Evolutionary conservation across 148 eudicot species (phyloP), one percentile per base, ranked within the genome.

Genomic region (Rhododendron griersonianum): DNA sequence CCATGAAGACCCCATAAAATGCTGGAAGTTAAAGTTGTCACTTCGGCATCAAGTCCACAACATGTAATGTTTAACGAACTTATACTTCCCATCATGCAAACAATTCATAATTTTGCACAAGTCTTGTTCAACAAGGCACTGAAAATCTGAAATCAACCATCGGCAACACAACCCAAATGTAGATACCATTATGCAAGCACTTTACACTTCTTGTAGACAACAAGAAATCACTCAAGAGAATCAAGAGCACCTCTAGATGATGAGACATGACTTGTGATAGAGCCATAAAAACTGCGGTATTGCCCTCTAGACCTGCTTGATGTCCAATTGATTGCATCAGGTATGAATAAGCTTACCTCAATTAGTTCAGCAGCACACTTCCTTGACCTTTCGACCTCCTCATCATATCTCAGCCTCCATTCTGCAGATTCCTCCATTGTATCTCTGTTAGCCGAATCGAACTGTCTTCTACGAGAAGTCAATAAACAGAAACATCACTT

Each of bases 401-500:
- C 89, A 87, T 96, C 99, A 86, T 87, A 96, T 87, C 92, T 96
- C 33, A 87, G 88, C 91, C 99, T 96, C 99, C 99, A 96, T 85
- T 94, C 96, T 51, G 99, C 99, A 81, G 99, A 96, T 89, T 96
- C 99, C 80, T 96, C 99, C 92, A 95, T 91, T 83, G 99, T 98
- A 90, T 95, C 98, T 89, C 90, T 93, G 85, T 87, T 92, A 84
- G 99, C 99, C 84, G 94, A 93, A 90, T 96, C 98, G 87, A 96
- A 96, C 88, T 96, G 92, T 73, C 89, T 90, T 93, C 99, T 96
- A 85, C 90, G 86, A 69, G 83, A 80, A 67, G n/a, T 48, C 47
- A 77, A 78, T 33, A 51, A 77, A 89, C 44, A 80, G 35, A 25
- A 75, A 55, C 35, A 59, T 44, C 37, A 47, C 6, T 79, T 59